Evolutionary conservation across 2,329 filamentous ascomycete species (phyloP), one percentile per base, ranked within the genome.

Genomic region (Whalleya microplaca): DNA sequence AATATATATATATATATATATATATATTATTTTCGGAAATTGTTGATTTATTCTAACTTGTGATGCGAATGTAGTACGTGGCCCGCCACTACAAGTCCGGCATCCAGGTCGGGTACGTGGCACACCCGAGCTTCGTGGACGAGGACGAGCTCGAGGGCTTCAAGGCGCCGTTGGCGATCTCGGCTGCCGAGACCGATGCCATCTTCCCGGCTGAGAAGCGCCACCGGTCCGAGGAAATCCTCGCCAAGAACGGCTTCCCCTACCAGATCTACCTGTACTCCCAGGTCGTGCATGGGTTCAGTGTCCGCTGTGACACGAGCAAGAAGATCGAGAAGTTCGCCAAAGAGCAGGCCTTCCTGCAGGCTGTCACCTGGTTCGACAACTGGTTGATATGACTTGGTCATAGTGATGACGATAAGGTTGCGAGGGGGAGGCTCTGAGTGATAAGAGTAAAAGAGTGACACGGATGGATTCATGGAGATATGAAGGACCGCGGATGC

Each of bases 181-280:
- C 86, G 43, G 86, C 80, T 9, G 80, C 79, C 64, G 85, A 90
- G 76, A 84, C 78, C 20, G 87, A 90, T 69, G n/a, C 58, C 14
- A 87, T 89, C 71, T 90, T 90, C 78, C 81, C 87, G 1, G 64
- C 76, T 12, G 78, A 88, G 67, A 82, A 85, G 73, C 82, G 88
- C 54, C 81, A 88, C 77, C 76, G 83, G 69, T 85, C 83, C 9
- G 87, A 90, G 72, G 79, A 74, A n/a, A 86, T 86, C 56, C 80
- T 90, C 44, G 75, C 76, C 55, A 77, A 85, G 70, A 77, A 76
- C 2, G 80, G 79, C 27, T 73, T 79, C 48, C 83, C 84, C 20
- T 95, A 90, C 75, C 90, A 96, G 76, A 88, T 95, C 71, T 90
- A 82, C 72, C 78, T 96, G 8, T 95, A 84, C 78, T 85, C 84